Evolutionary conservation across 176 grass and related monocot genomes (phyloP), one percentile per base, ranked within the genome.

Genomic region (Aegilops longissima): DNA sequence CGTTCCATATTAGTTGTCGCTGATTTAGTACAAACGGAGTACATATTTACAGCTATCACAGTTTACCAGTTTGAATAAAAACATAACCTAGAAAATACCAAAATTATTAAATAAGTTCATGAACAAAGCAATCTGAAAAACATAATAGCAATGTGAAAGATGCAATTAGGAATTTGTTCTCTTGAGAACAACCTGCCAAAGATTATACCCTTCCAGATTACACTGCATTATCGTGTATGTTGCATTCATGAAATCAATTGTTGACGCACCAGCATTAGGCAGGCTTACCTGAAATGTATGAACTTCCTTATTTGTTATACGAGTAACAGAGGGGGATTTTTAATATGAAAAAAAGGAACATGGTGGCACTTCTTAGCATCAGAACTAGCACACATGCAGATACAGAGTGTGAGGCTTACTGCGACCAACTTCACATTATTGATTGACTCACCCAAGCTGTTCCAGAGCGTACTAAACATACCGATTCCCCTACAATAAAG

Each of bases 131-230:
- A 80, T 79, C 56, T 20, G 10, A 66, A 7, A 52, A 4, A 64
- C 1, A 16, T 73, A 79, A 1, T 21, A 40, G 10, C 30, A 83
- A 52, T 44, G 56, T 64, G 35, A 61, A 86, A 44, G 27, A 25
- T 21, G 63, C 47, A 81, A 80, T 27, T 76, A 47, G 33, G 5
- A 31, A 63, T 80, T 49, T 25, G 12, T 73, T 80, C 20, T 44
- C 31, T 86, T 78, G 21, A 70, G 17, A 77, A 79, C 70, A 80
- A 98, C 96, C 96, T 98, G 96, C 96, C 96, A 98, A 88, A 98
- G 86, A 88, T 95, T 98, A 86, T 95, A 91, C 30, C 86, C 84
- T 47, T 86, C 70, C 79, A 85, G 33, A 70, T 69, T 30, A 72
- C 78, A 75, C 77, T 95, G 59, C 93, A 92, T 90, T 84, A 84